Evolutionary conservation across 2,329 filamentous ascomycete genomes (phyloP).

Genomic region (Colletotrichum higginsianum): DNA sequence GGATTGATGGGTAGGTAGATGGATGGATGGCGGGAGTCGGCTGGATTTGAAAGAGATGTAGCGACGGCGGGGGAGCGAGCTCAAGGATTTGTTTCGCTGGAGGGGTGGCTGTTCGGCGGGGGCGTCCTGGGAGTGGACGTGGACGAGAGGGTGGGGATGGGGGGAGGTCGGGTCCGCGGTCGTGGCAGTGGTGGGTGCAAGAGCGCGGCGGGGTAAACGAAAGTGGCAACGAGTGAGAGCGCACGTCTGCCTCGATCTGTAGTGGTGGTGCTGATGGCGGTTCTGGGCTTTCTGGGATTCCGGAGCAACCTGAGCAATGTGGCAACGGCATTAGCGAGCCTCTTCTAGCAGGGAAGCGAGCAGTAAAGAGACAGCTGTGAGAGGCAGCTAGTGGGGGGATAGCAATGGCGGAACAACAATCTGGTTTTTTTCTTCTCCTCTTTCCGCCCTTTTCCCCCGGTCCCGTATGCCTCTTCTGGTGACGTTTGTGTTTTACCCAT

Average conservation of each 20-base stretch:
- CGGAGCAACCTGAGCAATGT: constrained; percentile 33
- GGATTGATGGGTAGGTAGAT: background rate
- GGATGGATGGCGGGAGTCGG: constrained; percentile 21
- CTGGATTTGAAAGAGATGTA: constrained; percentile 38
- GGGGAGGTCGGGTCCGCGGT: constrained; percentile 11
- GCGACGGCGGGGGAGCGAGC: constrained; percentile 34
- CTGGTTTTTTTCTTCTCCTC: constrained; percentile 1
- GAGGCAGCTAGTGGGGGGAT: constrained; percentile 2
- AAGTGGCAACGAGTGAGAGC: constrained; percentile 32
- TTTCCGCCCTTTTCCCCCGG: constrained; percentile 1
- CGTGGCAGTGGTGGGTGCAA: constrained; percentile 26
- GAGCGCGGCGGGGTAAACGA: constrained; percentile 32
- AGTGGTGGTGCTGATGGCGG: constrained; percentile 12
- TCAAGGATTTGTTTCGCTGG: constrained; percentile 42
- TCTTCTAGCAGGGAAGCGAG: constrained; percentile 30
- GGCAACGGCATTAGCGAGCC: constrained; percentile 38
- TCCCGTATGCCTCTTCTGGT: background rate
- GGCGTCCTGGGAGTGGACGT: constrained; percentile 19
- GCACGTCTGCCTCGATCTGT: constrained; percentile 20
- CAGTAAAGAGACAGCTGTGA: background rate
- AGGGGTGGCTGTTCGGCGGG: constrained; percentile 36
- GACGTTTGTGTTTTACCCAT: constrained; percentile 6
- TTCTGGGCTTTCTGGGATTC: constrained; percentile 36
- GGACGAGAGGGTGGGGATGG: constrained; percentile 7
- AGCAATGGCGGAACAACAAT: constrained; percentile 10